Evolutionary conservation across 495 filamentous ascomycete species (phyloP), one percentile per base, ranked within the genome.

Genomic region (Podospora bellae-mahoneyi): DNA sequence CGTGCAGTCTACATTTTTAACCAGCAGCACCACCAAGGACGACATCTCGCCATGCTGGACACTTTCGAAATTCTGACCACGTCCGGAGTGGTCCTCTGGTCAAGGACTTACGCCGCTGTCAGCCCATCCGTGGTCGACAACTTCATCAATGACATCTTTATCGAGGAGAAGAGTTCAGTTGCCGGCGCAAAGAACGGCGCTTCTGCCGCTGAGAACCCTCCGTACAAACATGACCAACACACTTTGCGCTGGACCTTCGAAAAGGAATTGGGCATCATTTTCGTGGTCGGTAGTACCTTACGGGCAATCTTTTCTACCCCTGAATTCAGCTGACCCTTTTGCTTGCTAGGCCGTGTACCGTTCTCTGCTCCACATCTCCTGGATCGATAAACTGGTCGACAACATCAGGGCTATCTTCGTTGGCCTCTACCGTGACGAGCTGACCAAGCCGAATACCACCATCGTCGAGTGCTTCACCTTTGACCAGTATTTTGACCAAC

Each of bases 51-150:
- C 32, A 97, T 97, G 94, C 82, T 99, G 78, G 95, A 99, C 79
- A 88, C 90, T 19, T 98, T 99, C 75, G 95, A 99, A 79, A 94
- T 99, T 66, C 77, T 99, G 26, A 96, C 92, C 64, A 96, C 94
- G 48, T 97, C 95, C 19, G 95, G 95, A 27, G 93, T 99, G 62
- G 95, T 99, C 58, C 85, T 99, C 55, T 99, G 95, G 95, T 97
- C 95, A 34, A 90, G 90, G 74, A 90, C 88, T 4, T 97, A 95
- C 77, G 87, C 88, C 44, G 84, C 91, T 0, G 87, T 96, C 72
- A 91, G 87, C 74, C 83, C 91, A 23, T 89, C 90, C 72, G 82
- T 98, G 60, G 88, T 99, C 81, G 96, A 99, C 81, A 90, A 89
- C 81, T 90, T 98, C 78, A 96, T 99, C 82, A 88, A 88, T 77